Base-by-base conservation (phyloP, 2,329 filamentous ascomycete genomes). In the Aspergillus fumigatus region DNA sequence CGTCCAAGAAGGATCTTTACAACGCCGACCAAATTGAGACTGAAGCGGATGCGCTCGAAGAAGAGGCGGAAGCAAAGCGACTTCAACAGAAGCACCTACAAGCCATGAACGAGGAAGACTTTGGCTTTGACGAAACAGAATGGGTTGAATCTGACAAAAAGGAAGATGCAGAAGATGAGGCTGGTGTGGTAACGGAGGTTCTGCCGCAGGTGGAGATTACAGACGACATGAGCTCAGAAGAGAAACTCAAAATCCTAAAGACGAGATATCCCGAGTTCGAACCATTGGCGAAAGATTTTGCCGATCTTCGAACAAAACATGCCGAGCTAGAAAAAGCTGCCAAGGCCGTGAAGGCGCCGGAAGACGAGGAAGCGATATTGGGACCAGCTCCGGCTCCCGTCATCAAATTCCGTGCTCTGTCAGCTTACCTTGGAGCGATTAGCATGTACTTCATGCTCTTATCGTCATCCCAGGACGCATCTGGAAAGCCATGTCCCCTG, bases 391-490 rank as follows among this genome's bases (percentile, higher is more conserved):
- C 84, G 2, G 72, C 88, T n/a, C 78, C 83, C 23, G 79, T 86
- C 8, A 80, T 90, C 57, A 94, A 93, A 71, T 87, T 89, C 70
- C 87, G 90, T 72, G 86, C 92, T 10, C 79, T 96, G 41, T 88
- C 90, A 4, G 90, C 92, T 58, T 97, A 99, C 70, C 80, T 97
- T 25, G 91, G 89, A 47, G 83, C 90, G 1, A 80, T 99, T 63
- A 88, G 89, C 50, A 92, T 96, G 85, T 99, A 99, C 74, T 96
- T 99, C 72, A 90, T 92, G 40, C 83, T 97, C 38, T 78, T 99
- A n/a, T 90, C 91, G 10, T 96, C 91, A 0, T 87, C 87, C 2
- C 81, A 86, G 51, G 84, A 86, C 57, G 77, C 78, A 0, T 75
- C 79, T 38, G 80, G 80, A 7, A 73, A 77, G 0, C 74, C 76